phyloP scores from a whole-genome alignment of 768 basidiomycete species.

The Pisolithus orientalis region DNA sequence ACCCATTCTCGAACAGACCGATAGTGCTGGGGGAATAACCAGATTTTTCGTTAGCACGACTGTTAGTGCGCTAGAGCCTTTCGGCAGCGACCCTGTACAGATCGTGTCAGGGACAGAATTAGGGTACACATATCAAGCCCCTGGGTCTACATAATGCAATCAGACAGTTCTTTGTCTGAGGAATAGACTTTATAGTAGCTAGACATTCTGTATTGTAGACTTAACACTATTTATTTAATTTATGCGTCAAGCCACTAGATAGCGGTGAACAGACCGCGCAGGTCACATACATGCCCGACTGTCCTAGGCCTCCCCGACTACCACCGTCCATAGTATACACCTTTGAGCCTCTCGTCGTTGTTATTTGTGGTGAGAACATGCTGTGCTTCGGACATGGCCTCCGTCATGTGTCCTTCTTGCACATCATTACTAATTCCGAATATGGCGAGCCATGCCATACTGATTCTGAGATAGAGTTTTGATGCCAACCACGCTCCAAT shows the following conservation, averaged over 20 bases:
- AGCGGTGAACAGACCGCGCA: too few relatives aligned
- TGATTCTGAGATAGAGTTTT: neutral
- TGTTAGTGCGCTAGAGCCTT: neutral
- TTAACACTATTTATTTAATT: too few relatives aligned
- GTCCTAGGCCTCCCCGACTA: too few relatives aligned
- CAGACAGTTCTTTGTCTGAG: neutral
- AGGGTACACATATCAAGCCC: constrained; percentile 3
- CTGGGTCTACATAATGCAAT: neutral
- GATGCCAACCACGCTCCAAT: neutral
- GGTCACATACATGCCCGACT: too few relatives aligned
- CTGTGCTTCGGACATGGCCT: too few relatives aligned
- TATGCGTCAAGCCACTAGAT: too few relatives aligned
- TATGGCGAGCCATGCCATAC: neutral
- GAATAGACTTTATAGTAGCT: too few relatives aligned
- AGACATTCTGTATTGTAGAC: too few relatives aligned
- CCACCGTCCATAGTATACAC: too few relatives aligned
- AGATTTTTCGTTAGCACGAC: neutral
- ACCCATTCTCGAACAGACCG: neutral
- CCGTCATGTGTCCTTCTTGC: too few relatives aligned
- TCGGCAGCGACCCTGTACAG: neutral
- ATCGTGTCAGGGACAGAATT: neutral
- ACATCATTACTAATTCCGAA: neutral
- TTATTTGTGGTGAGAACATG: too few relatives aligned
- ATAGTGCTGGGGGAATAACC: constrained; percentile 7
- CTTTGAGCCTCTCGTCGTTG: too few relatives aligned